A percentile compares a stretch with the other conserved stretches of the same genome.
These are phyloP conservation scores for Lobosporangium transversale DNA, from an alignment of 192 early-diverging fungal genomes.

Conservation along the genomic window DNA sequence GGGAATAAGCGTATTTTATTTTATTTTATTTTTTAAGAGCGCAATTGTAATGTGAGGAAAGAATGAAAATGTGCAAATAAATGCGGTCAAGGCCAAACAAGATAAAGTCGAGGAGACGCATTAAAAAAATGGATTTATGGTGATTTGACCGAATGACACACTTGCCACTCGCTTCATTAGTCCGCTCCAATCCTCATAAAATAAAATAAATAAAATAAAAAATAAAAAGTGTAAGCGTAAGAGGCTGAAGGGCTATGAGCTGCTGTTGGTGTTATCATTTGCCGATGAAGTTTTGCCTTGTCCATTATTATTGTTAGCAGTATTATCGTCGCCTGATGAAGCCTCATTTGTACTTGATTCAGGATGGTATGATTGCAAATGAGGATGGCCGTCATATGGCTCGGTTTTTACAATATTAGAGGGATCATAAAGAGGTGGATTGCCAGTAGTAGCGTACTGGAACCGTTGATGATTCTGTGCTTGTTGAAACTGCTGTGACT, in stretches of 20 bases:
- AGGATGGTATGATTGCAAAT: no score
- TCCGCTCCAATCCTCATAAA: background rate
- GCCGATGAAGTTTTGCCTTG: background rate
- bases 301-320: background rate
- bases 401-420: slow-evolving; percentile 18
- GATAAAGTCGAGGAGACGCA: background rate
- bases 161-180: no score
- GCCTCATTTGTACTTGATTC: background rate
- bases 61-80: background rate
- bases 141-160: no score
- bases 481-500: slow-evolving; percentile 2
- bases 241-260: background rate
- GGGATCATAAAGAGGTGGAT: slow-evolving; percentile 9
- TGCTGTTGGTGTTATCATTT: background rate
- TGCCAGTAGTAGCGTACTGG: background rate
- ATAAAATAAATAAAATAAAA: no score
- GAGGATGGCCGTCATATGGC: slow-evolving; percentile 11
- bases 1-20: no score
- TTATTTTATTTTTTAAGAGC: no score
- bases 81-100: background rate
- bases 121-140: no score
- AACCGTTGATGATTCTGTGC: slow-evolving; percentile 17
- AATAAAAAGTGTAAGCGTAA: no score
- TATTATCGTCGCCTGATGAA: background rate
- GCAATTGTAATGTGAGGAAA: no score